Percentiles rank a stretch among this genome's conserved stretches.
Evolutionary conservation across 139 green algal species (phyloP).

Genomic region (Closterium sp.): DNA sequence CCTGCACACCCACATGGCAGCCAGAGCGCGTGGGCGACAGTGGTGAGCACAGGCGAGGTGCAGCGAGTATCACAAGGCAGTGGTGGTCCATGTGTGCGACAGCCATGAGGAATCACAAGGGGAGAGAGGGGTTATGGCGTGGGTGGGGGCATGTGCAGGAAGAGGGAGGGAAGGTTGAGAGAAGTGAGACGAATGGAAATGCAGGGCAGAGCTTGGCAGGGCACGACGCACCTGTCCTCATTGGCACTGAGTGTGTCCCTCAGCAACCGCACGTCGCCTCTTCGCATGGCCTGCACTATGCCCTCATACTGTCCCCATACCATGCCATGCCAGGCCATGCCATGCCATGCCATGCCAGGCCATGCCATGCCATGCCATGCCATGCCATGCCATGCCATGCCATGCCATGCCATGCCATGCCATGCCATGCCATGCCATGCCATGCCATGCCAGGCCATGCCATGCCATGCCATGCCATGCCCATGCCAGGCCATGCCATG

Average conservation of each 20-base stretch:
- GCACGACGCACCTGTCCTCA: conserved; percentile 53
- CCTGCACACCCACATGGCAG: not conserved
- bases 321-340: not conserved
- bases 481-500: no score
- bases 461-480: no score
- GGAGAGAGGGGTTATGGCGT: no score
- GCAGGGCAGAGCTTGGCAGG: no score
- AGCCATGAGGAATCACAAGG: no score
- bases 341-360: conserved; percentile 3
- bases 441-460: no score
- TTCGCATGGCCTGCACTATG: conserved; percentile 57
- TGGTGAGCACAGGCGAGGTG: no score
- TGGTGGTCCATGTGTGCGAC: no score
- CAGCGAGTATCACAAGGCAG: no score
- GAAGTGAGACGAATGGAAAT: not conserved
- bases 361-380: conserved; percentile 6
- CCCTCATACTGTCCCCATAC: conserved; percentile 54
- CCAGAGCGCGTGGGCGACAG: no score
- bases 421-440: no score
- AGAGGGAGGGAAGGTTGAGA: not conserved
- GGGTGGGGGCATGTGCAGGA: not conserved
- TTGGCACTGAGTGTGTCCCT: conserved; percentile 54
- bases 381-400: conserved; percentile 4
- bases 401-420: conserved; percentile 10
- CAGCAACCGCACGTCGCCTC: conserved; percentile 63